Evolutionary conservation across 2,329 filamentous ascomycete genomes (phyloP).

Genomic region (Epichloe sp.): DNA sequence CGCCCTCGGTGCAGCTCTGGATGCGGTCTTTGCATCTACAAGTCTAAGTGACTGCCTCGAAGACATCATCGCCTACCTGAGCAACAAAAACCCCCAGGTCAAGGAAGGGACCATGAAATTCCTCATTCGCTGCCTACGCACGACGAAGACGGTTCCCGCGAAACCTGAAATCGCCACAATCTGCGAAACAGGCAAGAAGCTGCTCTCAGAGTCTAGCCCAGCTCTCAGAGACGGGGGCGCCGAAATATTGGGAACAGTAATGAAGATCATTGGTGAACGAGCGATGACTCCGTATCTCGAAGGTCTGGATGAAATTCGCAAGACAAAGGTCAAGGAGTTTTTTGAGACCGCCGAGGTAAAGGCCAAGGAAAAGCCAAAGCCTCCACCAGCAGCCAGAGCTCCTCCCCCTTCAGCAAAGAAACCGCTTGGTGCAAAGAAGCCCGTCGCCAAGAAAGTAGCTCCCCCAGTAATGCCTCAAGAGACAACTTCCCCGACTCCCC

Average conservation of each 20-base stretch:
- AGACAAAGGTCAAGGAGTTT: slow-evolving; percentile 90
- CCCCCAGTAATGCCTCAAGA: slow-evolving; percentile 31
- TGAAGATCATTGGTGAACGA: slow-evolving; percentile 97
- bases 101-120: slow-evolving; percentile 94
- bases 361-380: slow-evolving; percentile 62
- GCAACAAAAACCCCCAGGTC: slow-evolving; percentile 89
- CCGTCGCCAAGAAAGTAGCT: slow-evolving; percentile 31
- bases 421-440: slow-evolving; percentile 28
- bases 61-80: slow-evolving; percentile 71
- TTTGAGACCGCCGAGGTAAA: slow-evolving; percentile 47
- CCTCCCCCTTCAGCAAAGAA: slow-evolving; percentile 36
- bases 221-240: slow-evolving; percentile 77
- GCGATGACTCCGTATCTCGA: slow-evolving; percentile 90
- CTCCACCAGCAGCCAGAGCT: slow-evolving; percentile 47
- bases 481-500: slow-evolving; percentile 44
- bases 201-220: slow-evolving; percentile 80
- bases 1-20: slow-evolving; percentile 72
- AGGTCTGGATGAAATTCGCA: slow-evolving; percentile 87
- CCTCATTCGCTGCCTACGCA: slow-evolving; percentile 74
- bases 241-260: slow-evolving; percentile 82
- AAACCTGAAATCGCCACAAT: slow-evolving; percentile 76
- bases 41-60: slow-evolving; percentile 77
- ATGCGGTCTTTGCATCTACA: slow-evolving; percentile 53
- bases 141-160: slow-evolving; percentile 68
- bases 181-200: slow-evolving; percentile 78